These are phyloP conservation scores for Neonothopanus nambi DNA, from an alignment of 1,284 basidiomycete genomes.

Conservation along the genomic window DNA sequence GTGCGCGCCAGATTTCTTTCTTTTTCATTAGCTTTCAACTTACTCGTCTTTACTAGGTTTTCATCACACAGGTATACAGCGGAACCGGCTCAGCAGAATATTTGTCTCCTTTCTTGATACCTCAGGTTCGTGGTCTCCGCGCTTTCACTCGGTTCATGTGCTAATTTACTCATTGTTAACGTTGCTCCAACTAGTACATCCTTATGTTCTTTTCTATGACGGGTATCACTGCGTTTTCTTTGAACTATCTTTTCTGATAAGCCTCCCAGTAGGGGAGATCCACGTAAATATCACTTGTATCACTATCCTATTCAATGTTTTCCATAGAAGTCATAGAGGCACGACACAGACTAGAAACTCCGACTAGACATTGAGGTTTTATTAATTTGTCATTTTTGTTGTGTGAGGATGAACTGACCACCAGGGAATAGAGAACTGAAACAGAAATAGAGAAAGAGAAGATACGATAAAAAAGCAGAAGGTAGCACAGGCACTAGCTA, in stretches of 20 bases:
- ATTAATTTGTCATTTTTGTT: too few species aligned
- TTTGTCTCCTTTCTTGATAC: slow-evolving; percentile 63
- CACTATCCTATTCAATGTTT: too few species aligned
- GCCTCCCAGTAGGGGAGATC: too few species aligned
- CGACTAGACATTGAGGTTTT: too few species aligned
- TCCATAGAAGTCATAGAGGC: too few species aligned
- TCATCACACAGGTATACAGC: slow-evolving; percentile 66
- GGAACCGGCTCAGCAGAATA: slow-evolving; percentile 64
- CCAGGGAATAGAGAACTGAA: too few species aligned
- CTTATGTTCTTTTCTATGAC: slow-evolving; percentile 68
- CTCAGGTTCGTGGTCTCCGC: slow-evolving; percentile 36
- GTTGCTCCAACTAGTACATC: slow-evolving; percentile 38
- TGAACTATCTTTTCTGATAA: slow-evolving; percentile 51
- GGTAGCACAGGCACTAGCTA: too few species aligned
- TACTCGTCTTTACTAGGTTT: slow-evolving; percentile 39
- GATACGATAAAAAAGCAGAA: too few species aligned
- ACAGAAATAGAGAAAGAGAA: too few species aligned
- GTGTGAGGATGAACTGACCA: too few species aligned
- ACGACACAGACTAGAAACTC: too few species aligned
- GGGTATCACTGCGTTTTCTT: slow-evolving; percentile 54
- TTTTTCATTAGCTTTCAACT: background rate
- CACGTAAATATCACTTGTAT: too few species aligned
- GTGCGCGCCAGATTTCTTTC: slow-evolving; percentile 27
- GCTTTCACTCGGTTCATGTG: background rate
- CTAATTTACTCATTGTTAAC: background rate